phyloP scores from a whole-genome alignment of 2,329 filamentous ascomycete species.

The Phoma sp. region DNA sequence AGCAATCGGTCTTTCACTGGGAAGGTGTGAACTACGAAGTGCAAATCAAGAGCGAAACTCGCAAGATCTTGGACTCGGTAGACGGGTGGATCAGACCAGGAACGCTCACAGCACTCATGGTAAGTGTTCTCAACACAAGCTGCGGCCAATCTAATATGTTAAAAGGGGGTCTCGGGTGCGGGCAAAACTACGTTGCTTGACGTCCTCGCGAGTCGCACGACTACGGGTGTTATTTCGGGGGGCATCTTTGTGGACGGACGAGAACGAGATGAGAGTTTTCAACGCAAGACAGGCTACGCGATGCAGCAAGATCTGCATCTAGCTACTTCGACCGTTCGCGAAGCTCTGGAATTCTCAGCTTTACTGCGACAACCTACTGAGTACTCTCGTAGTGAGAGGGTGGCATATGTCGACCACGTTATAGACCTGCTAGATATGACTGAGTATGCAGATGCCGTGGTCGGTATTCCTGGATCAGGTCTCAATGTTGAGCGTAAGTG shows the following conservation, averaged over 20 bases:
- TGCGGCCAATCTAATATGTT: neutral
- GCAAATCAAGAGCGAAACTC: conserved; percentile 48
- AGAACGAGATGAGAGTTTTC: conserved; percentile 74
- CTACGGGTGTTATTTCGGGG: conserved; percentile 38
- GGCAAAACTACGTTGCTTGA: conserved; percentile 92
- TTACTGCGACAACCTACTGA: conserved; percentile 31
- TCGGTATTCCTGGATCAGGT: conserved; percentile 25
- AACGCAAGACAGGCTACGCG: conserved; percentile 86
- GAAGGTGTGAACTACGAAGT: conserved; percentile 36
- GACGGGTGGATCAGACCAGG: conserved; percentile 63
- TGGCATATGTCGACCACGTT: conserved; percentile 29
- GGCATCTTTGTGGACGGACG: conserved; percentile 37
- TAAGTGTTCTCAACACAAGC: conserved; percentile 6
- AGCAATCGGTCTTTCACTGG: conserved; percentile 49
- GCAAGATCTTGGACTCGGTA: conserved; percentile 60
- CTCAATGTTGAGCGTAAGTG: conserved; percentile 53
- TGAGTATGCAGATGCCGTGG: conserved; percentile 29
- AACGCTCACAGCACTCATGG: conserved; percentile 54
- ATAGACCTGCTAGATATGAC: conserved; percentile 26
- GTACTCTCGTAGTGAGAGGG: conserved; percentile 19
- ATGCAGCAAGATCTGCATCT: conserved; percentile 65
- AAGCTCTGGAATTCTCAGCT: conserved; percentile 53
- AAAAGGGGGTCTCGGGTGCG: conserved; percentile 79
- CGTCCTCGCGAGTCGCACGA: conserved; percentile 59
- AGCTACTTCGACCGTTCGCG: conserved; percentile 39